Evolutionary conservation across 768 basidiomycete species (phyloP).

Genomic region (Favolaschia claudopus): DNA sequence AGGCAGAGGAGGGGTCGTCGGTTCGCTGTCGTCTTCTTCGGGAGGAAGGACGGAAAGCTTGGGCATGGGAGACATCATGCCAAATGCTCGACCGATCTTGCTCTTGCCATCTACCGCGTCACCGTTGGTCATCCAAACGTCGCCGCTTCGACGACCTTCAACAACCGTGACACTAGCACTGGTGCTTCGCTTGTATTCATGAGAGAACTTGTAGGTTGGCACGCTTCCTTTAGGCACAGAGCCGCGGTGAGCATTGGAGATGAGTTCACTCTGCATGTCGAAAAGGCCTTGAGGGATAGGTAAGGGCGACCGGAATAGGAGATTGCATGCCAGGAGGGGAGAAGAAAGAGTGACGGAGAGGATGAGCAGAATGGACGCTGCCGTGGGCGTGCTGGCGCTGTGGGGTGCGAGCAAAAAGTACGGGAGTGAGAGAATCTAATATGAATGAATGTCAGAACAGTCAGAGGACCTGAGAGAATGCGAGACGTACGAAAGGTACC

Average conservation of each 20-base stretch:
- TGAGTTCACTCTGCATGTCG: slow-evolving; percentile 53
- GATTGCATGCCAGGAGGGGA: slow-evolving; percentile 68
- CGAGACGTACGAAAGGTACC: slow-evolving; percentile 71
- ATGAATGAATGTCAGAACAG: neutral
- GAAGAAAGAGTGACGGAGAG: slow-evolving; percentile 74
- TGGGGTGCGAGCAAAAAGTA: slow-evolving; percentile 59
- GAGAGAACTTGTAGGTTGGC: slow-evolving; percentile 52
- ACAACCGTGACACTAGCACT: slow-evolving; percentile 72
- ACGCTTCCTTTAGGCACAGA: slow-evolving; percentile 51
- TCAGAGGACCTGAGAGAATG: neutral
- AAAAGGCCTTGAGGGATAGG: slow-evolving; percentile 75
- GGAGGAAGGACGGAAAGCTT: slow-evolving; percentile 73
- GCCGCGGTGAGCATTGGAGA: slow-evolving; percentile 49
- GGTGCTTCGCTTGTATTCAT: slow-evolving; percentile 70
- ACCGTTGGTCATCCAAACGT: slow-evolving; percentile 79
- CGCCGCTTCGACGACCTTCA: slow-evolving; percentile 74
- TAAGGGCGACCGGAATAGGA: slow-evolving; percentile 66
- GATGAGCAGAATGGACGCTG: slow-evolving; percentile 58
- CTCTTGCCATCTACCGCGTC: slow-evolving; percentile 73
- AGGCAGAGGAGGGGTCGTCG: slow-evolving; percentile 66
- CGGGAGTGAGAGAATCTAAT: slow-evolving; percentile 67
- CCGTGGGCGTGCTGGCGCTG: slow-evolving; percentile 44
- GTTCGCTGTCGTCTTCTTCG: slow-evolving; percentile 55
- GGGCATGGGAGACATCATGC: slow-evolving; percentile 68
- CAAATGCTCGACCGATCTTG: slow-evolving; percentile 66